Base-by-base conservation (phyloP, 2,329 filamentous ascomycete species). In the Cordyceps pruinosa region DNA sequence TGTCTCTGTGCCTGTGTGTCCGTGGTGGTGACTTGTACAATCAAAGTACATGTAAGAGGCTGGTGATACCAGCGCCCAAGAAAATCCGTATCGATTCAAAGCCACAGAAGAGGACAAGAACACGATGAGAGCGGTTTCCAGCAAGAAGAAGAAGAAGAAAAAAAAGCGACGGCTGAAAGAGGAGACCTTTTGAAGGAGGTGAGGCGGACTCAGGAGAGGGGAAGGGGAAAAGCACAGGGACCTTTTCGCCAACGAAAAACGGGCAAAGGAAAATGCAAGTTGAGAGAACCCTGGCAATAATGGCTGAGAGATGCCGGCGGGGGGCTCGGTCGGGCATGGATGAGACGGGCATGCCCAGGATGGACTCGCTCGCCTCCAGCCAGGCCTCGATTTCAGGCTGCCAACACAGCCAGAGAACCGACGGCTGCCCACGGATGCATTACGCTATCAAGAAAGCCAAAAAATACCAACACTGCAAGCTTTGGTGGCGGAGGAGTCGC, bases 11-110 rank as follows among this genome's bases (percentile, higher is more conserved):
- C 30, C n/a, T 44, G 39, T 30, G 30, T 28, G 23, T 23, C 32
- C 44, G 52, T 55, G 52, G 23, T 39, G n/a, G 34, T 39, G 52
- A 39, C 42, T 55, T 55, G 52, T n/a, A 55, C 52, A 47, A 55
- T 55, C 39, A 19, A 55, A 47, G 34, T 39, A 55, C 52, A 55
- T 55, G 52, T 55, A 39, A 55, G 52, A 55, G 15, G 42, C 30
- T 55, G 52, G 52, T 55, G 32, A 47, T 55, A 55, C 52, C 52
- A n/a, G 52, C 35, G 52, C 15, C 23, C 12, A 30, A 21, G 17
- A 32, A n/a, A 39, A 37, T 9, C 28, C 39, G 50, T 35, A 37
- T 45, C 30, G 41, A 34, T 52, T 32, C 9, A 26, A 45, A 45
- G 50, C 28, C 50, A 45, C 39, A 35, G 15, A 21, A 26, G 5